phyloP scores from a whole-genome alignment of 1,284 basidiomycete species.

The Earliella scabrosa region DNA sequence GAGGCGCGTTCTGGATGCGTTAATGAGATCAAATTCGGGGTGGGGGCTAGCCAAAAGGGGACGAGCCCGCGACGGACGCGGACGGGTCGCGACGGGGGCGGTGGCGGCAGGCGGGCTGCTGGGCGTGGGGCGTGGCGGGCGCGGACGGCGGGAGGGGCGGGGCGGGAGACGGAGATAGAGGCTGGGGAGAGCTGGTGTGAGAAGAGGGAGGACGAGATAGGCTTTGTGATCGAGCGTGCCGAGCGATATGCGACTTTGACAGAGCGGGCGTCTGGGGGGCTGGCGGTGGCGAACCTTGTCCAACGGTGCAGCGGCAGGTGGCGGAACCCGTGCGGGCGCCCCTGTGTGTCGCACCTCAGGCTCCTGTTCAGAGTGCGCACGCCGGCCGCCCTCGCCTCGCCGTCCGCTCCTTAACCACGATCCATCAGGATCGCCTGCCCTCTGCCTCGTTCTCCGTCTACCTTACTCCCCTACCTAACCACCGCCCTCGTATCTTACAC shows the following conservation, averaged over 20 bases:
- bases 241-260: conserved; percentile 31
- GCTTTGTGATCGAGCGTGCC: conserved; percentile 30
- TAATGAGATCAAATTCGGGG: conserved; percentile 27
- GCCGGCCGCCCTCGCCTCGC: conserved; percentile 20
- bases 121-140: not conserved
- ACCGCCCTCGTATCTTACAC: conserved; percentile 24
- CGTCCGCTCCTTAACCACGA: conserved; percentile 27
- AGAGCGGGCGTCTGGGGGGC: conserved; percentile 10
- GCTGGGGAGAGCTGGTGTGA: not conserved
- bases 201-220: conserved; percentile 24
- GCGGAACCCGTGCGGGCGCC: conserved; percentile 28
- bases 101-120: conserved; percentile 1
- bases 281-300: conserved; percentile 21
- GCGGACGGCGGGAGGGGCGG: not conserved
- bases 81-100: conserved; percentile 13
- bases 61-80: conserved; percentile 7
- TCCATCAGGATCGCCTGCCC: conserved; percentile 27
- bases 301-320: conserved; percentile 22
- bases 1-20: conserved; percentile 17
- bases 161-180: conserved; percentile 1
- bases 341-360: conserved; percentile 31
- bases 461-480: conserved; percentile 29
- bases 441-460: conserved; percentile 26
- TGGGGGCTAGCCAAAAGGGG: conserved; percentile 15
- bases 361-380: conserved; percentile 26